Base-by-base conservation (phyloP, 768 basidiomycete genomes). In the Lentinula sp. region DNA sequence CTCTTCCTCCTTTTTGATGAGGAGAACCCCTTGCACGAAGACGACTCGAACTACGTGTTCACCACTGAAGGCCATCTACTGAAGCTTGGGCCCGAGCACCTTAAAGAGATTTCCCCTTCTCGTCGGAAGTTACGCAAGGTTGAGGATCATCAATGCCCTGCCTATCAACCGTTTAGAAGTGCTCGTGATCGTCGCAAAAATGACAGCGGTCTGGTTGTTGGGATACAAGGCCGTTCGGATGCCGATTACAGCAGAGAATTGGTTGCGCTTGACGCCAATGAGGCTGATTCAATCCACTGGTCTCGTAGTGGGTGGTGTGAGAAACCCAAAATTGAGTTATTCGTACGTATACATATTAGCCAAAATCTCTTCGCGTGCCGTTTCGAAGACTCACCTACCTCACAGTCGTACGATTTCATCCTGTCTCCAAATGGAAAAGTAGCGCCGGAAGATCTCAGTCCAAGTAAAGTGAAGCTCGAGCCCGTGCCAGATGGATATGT, bases 31-130 rank as follows among this genome's bases (percentile, higher is more conserved):
- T 68, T 95, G 28, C 85, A 93, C 67, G 73, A 70, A 2, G 88
- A 91, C 66, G 88, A 91, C 69, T 89, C 90, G 0, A 91, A 94
- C 70, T 90, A 87, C 63, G 91, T 98, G 9, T 90, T 97, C 70
- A 93, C 95, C 5, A 99, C 97, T 1, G 97, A 98, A 72, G 97
- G 96, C 0, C 97, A 99, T 69, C 80, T 93, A 28, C 77, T 99
- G 48, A 79, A 80, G 10, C 80, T 97, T 18, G 84, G 84, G 1
- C 71, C 66, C 42, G 67, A 82, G 50, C 76, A 83, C 54, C 75
- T 89, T 32, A 81, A 77, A 63, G 80, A 83, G 7, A 73, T 82
- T 40, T 84, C 89, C n/a, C 63, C 81, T 35, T 73, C 81, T 3
- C 83, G 86, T 16, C 81, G 81, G 67, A 81, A 81, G 64, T 73